These are phyloP conservation scores for Bacterosira constricta DNA, from an alignment of 108 stramenopile species.

Conservation along the genomic window DNA sequence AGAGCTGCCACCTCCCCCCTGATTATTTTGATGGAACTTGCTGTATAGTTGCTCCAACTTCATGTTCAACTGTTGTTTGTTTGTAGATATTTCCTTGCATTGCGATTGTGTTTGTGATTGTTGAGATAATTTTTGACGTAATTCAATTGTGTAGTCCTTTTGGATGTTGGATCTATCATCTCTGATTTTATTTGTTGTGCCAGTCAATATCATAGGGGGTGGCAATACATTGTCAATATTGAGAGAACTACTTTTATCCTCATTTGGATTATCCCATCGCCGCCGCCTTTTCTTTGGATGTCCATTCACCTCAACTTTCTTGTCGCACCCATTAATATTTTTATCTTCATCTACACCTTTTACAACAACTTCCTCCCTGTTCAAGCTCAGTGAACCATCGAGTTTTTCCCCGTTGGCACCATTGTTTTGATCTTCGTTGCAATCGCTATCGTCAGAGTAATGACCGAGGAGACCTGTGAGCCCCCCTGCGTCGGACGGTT, in stretches of 20 bases:
- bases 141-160: constrained; percentile 23
- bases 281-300: not conserved
- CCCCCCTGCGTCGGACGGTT: not conserved
- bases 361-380: too few species aligned
- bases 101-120: constrained; percentile 12
- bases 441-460: constrained; percentile 9
- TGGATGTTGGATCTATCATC: not conserved
- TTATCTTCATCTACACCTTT: too few species aligned
- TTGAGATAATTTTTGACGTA: constrained; percentile 15
- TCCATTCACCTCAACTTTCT: not conserved
- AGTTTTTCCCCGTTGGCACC: too few species aligned
- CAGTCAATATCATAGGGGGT: constrained; percentile 3
- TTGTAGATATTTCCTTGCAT: not conserved
- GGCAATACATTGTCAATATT: constrained; percentile 18
- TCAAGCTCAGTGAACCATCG: too few species aligned
- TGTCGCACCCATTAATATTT: not conserved
- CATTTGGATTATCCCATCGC: not conserved
- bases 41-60: constrained; percentile 19
- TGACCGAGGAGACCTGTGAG: constrained; percentile 12
- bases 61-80: not conserved
- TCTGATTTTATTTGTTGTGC: not conserved
- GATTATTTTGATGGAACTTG: constrained; percentile 1
- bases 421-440: too few species aligned
- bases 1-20: not conserved
- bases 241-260: not conserved